Conservation (phyloP, 2,329 filamentous ascomycete genomes). For the Xylogone sp. region DNA sequence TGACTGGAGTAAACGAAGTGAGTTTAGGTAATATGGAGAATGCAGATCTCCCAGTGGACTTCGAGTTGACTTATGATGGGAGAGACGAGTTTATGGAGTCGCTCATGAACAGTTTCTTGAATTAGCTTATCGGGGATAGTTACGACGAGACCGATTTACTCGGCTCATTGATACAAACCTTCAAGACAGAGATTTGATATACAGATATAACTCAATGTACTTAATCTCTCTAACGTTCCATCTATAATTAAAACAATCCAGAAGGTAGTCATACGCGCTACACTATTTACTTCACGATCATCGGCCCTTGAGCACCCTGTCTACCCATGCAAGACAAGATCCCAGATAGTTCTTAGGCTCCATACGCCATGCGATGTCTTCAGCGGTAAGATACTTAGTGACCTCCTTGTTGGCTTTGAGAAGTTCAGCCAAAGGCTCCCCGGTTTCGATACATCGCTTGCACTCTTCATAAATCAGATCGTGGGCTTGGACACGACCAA, state of each 20-base stretch:
- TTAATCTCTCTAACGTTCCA: too few species aligned
- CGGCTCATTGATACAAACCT: too few species aligned
- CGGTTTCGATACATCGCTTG: constrained; percentile 1
- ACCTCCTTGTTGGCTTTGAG: background rate
- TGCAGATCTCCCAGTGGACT: background rate
- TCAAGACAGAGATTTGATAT: too few species aligned
- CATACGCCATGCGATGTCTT: background rate
- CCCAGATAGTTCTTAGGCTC: background rate
- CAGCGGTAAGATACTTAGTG: background rate
- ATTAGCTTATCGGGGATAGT: background rate
- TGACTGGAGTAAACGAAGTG: background rate
- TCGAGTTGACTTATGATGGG: background rate
- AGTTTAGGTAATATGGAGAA: background rate
- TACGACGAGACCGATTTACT: too few species aligned
- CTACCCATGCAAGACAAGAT: background rate
- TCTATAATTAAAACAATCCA: background rate
- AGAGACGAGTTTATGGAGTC: background rate
- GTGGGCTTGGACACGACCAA: constrained; percentile 47
- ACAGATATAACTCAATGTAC: too few species aligned
- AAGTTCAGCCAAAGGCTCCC: background rate
- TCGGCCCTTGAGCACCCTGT: background rate
- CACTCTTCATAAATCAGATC: constrained; percentile 51
- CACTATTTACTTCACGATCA: background rate
- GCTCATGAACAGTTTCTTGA: background rate
- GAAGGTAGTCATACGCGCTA: background rate